These are phyloP conservation scores for Phialophora verrucosa DNA, from an alignment of 2,329 filamentous ascomycete species.

Conservation along the genomic window DNA sequence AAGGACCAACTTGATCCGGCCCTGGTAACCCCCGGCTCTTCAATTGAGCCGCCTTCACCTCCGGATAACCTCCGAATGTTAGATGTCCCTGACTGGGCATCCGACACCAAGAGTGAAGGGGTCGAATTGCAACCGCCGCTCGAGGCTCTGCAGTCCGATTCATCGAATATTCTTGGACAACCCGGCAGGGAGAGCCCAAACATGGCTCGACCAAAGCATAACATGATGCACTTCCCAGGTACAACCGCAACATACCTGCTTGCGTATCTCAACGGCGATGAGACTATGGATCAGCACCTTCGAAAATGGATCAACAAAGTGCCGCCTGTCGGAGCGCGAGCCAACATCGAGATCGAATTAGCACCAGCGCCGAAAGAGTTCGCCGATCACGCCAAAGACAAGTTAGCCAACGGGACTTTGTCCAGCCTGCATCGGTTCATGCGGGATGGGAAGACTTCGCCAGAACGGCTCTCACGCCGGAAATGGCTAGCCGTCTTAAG, in stretches of 20 bases:
- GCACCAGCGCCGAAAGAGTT: conserved; percentile 8
- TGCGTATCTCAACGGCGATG: conserved; percentile 15
- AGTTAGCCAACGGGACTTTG: conserved; percentile 1
- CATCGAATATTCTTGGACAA: neutral
- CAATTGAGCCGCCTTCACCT: neutral
- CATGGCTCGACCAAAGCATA: neutral
- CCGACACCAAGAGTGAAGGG: neutral
- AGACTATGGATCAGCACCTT: conserved; percentile 13
- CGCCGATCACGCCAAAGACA: conserved; percentile 7
- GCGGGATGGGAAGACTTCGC: conserved; percentile 1
- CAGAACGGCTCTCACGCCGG: neutral
- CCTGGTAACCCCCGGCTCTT: neutral
- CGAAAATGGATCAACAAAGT: neutral
- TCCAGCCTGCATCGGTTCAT: conserved; percentile 12
- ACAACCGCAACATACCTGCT: neutral
- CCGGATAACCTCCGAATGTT: neutral
- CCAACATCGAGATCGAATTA: neutral
- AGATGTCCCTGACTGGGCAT: neutral
- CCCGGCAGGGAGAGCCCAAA: neutral
- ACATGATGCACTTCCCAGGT: neutral
- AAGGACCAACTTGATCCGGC: neutral
- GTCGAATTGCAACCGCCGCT: neutral
- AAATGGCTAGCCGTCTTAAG: conserved; percentile 23
- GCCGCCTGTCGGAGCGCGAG: neutral
- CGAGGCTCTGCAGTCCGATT: neutral